Percentiles rank a stretch among this genome's conserved stretches.
Conservation (phyloP, 192 early-diverging fungal genomes). For the Spizellomyces punctatus region DNA sequence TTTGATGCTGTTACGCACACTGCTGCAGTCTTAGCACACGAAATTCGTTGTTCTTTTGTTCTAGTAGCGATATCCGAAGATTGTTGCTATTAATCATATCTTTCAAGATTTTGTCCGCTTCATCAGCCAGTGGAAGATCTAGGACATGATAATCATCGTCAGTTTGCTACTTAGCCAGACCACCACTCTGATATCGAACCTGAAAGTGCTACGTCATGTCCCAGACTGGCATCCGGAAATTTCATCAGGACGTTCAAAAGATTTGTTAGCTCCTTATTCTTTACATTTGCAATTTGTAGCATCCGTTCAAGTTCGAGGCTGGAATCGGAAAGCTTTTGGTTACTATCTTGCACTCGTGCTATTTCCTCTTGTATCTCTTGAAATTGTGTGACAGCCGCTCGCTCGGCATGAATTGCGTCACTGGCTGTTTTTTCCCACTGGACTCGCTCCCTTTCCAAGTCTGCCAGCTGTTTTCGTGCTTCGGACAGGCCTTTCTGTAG, state of each 20-base stretch:
- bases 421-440: background rate
- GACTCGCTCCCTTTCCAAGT: background rate
- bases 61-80: slow-evolving; percentile 45
- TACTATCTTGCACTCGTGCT: background rate
- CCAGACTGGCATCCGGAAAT: slow-evolving; percentile 48
- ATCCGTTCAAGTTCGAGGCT: slow-evolving; percentile 32
- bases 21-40: slow-evolving; percentile 36
- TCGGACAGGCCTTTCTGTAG: slow-evolving; percentile 4
- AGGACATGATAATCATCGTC: no score
- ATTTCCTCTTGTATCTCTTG: slow-evolving; percentile 2
- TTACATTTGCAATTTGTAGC: slow-evolving; percentile 4
- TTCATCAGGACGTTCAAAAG: slow-evolving; percentile 31
- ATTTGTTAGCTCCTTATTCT: slow-evolving; percentile 15
- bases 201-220: slow-evolving; percentile 27
- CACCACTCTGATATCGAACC: slow-evolving; percentile 1
- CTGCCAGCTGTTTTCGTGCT: background rate
- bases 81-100: slow-evolving; percentile 51
- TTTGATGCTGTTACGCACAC: slow-evolving; percentile 14
- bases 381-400: background rate
- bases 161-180: background rate
- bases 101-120: slow-evolving; percentile 36
- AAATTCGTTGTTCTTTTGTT: slow-evolving; percentile 52
- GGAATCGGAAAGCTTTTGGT: slow-evolving; percentile 15
- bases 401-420: background rate
- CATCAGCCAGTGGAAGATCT: slow-evolving; percentile 7